Conservation (phyloP, 805 yeast genomes). For the Metschnikowia similis region DNA sequence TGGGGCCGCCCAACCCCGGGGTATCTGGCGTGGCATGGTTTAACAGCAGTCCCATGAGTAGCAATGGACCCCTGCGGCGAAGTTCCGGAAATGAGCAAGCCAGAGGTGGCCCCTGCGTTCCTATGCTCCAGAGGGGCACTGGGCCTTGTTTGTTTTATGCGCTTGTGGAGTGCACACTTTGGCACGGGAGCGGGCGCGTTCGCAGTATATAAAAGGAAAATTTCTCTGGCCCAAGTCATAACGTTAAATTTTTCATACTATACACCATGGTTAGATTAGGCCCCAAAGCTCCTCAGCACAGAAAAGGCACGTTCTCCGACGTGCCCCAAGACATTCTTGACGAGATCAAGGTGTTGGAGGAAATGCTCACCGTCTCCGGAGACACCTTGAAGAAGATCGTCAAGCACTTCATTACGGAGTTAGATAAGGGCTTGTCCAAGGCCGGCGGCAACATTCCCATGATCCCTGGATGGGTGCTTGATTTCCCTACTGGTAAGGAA, state of each 20-base stretch:
- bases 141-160: slow-evolving; percentile 3
- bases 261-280: slow-evolving; percentile 72
- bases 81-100: too few relatives aligned
- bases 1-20: background rate
- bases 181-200: slow-evolving; percentile 1
- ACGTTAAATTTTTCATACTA: background rate
- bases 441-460: slow-evolving; percentile 88
- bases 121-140: background rate
- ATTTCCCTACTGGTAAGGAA: slow-evolving; percentile 88
- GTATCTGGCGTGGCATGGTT: background rate
- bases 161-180: slow-evolving; percentile 4
- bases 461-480: slow-evolving; percentile 97
- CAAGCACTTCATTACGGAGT: slow-evolving; percentile 71
- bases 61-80: too few relatives aligned
- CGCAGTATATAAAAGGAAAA: slow-evolving; percentile 3
- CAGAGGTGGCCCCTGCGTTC: too few relatives aligned
- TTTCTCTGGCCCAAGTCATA: background rate
- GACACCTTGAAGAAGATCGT: slow-evolving; percentile 62
- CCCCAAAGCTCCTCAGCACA: slow-evolving; percentile 76
- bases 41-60: too few relatives aligned
- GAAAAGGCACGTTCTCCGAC: slow-evolving; percentile 60
- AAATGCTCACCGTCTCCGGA: slow-evolving; percentile 56
- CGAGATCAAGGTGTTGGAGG: slow-evolving; percentile 56
- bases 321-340: slow-evolving; percentile 60
- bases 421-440: slow-evolving; percentile 73